Percentiles rank a stretch among this genome's conserved stretches.
Conservation (phyloP, 352 stramenopile species). For the Phytophthora cryptogea region DNA sequence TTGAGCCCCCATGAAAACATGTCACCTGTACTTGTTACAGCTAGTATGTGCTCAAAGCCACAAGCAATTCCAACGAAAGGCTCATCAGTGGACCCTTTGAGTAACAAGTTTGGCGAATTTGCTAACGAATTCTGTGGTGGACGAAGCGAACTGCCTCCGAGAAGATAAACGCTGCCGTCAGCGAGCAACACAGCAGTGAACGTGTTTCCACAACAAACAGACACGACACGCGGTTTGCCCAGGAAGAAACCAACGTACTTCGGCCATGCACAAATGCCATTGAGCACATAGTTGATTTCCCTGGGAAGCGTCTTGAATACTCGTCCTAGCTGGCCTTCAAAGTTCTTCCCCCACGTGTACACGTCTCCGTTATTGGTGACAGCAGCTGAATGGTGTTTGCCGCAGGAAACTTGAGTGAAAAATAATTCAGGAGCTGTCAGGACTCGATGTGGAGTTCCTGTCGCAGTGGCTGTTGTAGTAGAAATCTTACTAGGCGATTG, state of each 20-base stretch:
- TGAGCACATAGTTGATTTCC: slow-evolving; percentile 38
- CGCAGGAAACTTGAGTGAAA: slow-evolving; percentile 72
- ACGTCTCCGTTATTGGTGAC: slow-evolving; percentile 81
- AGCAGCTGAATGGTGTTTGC: slow-evolving; percentile 67
- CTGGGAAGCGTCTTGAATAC: slow-evolving; percentile 37
- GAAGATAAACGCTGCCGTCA: slow-evolving; percentile 74
- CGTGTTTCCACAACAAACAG: slow-evolving; percentile 72
- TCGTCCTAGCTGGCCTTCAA: slow-evolving; percentile 87
- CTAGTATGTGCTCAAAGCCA: slow-evolving; percentile 72
- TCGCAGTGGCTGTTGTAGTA: slow-evolving; percentile 3
- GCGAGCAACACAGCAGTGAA: slow-evolving; percentile 78
- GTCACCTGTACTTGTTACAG: slow-evolving; percentile 51
- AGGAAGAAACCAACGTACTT: slow-evolving; percentile 75
- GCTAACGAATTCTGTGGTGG: slow-evolving; percentile 8
- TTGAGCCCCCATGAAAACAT: slow-evolving; percentile 86
- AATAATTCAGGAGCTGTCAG: slow-evolving; percentile 49
- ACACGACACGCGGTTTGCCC: slow-evolving; percentile 39
- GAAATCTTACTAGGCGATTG: background rate
- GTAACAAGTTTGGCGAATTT: slow-evolving; percentile 33
- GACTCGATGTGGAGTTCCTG: slow-evolving; percentile 40
- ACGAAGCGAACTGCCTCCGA: slow-evolving; percentile 68
- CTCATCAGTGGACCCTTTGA: slow-evolving; percentile 33
- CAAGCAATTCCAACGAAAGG: slow-evolving; percentile 63
- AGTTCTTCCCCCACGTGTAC: slow-evolving; percentile 90
- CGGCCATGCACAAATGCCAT: slow-evolving; percentile 72